Evolutionary conservation across 257 asterid genomes (phyloP).

Genomic region (Solanum paucissectum): DNA sequence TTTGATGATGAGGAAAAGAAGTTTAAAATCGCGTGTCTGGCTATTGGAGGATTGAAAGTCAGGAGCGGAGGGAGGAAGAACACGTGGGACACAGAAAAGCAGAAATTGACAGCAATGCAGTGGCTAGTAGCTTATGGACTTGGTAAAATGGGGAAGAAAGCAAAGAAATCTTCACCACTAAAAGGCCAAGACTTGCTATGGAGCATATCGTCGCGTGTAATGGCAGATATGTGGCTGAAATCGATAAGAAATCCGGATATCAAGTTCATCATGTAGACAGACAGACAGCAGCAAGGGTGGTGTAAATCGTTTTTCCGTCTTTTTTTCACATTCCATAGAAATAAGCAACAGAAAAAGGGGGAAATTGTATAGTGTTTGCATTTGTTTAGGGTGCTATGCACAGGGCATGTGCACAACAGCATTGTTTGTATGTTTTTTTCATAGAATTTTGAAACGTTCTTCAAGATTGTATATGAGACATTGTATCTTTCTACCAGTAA

Average conservation of each 20-base stretch:
- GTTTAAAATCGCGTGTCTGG: conserved; percentile 46
- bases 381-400: not conserved
- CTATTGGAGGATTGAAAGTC: conserved; percentile 60
- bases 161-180: conserved; percentile 20
- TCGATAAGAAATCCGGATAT: conserved; percentile 84
- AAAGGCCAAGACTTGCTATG: conserved; percentile 52
- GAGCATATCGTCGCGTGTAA: conserved; percentile 72
- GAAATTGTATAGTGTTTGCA: not conserved
- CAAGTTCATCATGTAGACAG: conserved; percentile 37
- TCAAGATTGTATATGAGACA: not conserved
- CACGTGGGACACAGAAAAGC: conserved; percentile 74
- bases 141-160: conserved; percentile 54
- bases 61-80: conserved; percentile 21
- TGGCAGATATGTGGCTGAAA: conserved; percentile 98
- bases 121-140: conserved; percentile 73
- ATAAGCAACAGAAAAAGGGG: not conserved
- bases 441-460: not conserved
- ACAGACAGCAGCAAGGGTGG: not conserved
- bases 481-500: not conserved
- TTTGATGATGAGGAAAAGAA: conserved; percentile 34
- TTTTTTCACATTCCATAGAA: not conserved
- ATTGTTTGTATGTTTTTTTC: not conserved
- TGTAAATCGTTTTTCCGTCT: not conserved
- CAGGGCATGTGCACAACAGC: not conserved
- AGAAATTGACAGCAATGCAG: conserved; percentile 68